Evolutionary conservation across 495 filamentous ascomycete genomes (phyloP).

Genomic region (Neurospora sp.): DNA sequence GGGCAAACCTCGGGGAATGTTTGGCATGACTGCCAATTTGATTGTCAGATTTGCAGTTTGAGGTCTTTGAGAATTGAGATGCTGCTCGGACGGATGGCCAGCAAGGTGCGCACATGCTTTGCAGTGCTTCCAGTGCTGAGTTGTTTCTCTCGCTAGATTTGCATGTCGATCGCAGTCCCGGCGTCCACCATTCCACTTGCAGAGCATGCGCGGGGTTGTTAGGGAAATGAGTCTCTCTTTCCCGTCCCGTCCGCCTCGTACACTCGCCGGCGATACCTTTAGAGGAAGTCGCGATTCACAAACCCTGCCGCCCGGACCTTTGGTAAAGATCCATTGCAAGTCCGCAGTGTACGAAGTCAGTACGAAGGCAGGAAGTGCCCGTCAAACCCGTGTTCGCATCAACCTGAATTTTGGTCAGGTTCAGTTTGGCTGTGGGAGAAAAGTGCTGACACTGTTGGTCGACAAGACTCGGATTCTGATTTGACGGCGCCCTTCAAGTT

Average conservation of each 20-base stretch:
- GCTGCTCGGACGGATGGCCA: background rate
- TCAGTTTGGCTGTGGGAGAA: background rate
- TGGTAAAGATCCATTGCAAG: background rate
- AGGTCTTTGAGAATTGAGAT: background rate
- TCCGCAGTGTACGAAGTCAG: background rate
- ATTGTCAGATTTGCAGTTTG: background rate
- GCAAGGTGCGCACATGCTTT: background rate
- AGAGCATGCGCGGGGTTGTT: background rate
- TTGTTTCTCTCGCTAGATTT: background rate
- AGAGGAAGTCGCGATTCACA: background rate
- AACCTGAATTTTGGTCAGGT: background rate
- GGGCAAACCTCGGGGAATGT: background rate
- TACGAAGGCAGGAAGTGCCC: background rate
- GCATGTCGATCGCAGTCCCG: background rate
- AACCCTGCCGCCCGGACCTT: background rate
- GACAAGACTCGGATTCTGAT: background rate
- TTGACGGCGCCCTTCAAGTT: background rate
- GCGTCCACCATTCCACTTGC: background rate
- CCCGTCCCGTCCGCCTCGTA: background rate
- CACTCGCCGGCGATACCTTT: background rate
- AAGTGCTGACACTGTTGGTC: background rate
- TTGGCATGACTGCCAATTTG: background rate
- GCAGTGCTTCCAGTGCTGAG: background rate
- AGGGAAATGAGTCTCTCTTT: background rate
- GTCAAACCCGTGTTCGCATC: background rate